phyloP scores from a whole-genome alignment of 2,329 filamentous ascomycete genomes.

The Trichoderma simmonsii region DNA sequence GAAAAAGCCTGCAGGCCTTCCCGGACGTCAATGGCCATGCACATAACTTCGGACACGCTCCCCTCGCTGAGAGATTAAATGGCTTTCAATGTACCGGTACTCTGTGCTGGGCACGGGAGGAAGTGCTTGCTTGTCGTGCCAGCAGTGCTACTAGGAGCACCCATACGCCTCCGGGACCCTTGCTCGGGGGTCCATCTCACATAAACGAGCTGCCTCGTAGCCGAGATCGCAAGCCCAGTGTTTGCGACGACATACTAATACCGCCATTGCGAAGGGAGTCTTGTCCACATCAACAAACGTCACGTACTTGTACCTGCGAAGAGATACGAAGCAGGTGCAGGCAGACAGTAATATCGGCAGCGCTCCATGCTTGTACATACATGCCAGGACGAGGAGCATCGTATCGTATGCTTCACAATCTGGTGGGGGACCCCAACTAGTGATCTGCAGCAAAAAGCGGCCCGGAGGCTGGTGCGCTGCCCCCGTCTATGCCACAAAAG shows the following conservation, averaged over 20 bases:
- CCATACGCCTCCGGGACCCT: neutral
- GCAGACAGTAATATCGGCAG: neutral
- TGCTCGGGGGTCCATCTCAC: slow-evolving; percentile 9
- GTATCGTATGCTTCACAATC: neutral
- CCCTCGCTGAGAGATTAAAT: slow-evolving; percentile 14
- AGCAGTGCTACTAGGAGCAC: neutral
- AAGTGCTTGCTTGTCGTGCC: neutral
- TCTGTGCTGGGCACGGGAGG: neutral
- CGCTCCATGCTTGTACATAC: neutral
- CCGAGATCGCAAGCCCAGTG: slow-evolving; percentile 1
- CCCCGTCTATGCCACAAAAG: slow-evolving; percentile 10
- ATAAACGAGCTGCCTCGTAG: neutral
- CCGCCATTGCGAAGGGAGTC: neutral
- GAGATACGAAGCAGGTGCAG: neutral
- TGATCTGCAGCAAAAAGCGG: slow-evolving; percentile 18
- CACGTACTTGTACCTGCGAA: neutral
- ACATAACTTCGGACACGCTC: neutral
- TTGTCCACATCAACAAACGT: neutral
- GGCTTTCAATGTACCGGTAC: neutral
- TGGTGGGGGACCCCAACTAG: slow-evolving; percentile 7
- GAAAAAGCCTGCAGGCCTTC: neutral
- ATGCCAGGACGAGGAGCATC: neutral
- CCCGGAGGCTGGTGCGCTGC: slow-evolving; percentile 15
- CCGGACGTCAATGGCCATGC: neutral
- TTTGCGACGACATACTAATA: neutral